These are phyloP conservation scores for Puya raimondii DNA, from an alignment of 176 grass and related monocot genomes.

Conservation along the genomic window DNA sequence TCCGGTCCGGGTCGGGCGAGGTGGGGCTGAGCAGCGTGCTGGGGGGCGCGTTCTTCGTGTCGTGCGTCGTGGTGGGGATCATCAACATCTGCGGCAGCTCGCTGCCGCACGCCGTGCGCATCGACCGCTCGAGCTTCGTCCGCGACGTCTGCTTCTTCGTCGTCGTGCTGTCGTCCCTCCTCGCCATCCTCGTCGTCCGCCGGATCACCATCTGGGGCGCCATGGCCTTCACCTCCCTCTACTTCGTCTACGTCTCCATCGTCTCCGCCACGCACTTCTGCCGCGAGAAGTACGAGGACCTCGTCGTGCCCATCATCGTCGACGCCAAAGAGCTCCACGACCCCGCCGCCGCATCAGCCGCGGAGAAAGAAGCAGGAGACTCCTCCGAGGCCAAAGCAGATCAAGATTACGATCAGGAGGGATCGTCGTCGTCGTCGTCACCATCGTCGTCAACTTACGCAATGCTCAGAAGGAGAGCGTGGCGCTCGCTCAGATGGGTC, in stretches of 20 bases:
- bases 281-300: conserved; percentile 17
- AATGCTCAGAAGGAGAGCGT: not conserved
- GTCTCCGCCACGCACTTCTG: conserved; percentile 73
- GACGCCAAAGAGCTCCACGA: conserved; percentile 6
- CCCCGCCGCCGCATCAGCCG: not conserved
- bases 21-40: conserved; percentile 75
- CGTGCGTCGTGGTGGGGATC: conserved; percentile 64
- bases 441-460: too few species aligned
- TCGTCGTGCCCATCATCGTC: conserved; percentile 41
- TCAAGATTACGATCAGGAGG: not conserved
- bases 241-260: conserved; percentile 52
- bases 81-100: conserved; percentile 36
- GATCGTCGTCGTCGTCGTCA: conserved; percentile 12
- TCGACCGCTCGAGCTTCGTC: conserved; percentile 58
- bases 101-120: not conserved
- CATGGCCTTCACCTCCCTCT: conserved; percentile 59
- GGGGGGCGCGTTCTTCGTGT: conserved; percentile 74
- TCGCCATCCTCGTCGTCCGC: conserved; percentile 40
- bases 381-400: not conserved
- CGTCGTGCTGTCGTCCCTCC: conserved; percentile 52
- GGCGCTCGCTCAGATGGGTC: conserved; percentile 9
- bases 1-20: conserved; percentile 28
- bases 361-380: not conserved
- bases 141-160: conserved; percentile 74
- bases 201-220: conserved; percentile 62